Percentiles rank a stretch among this genome's conserved stretches.
Conservation (phyloP, 768 basidiomycete species). For the Sarcomyxa edulis region DNA sequence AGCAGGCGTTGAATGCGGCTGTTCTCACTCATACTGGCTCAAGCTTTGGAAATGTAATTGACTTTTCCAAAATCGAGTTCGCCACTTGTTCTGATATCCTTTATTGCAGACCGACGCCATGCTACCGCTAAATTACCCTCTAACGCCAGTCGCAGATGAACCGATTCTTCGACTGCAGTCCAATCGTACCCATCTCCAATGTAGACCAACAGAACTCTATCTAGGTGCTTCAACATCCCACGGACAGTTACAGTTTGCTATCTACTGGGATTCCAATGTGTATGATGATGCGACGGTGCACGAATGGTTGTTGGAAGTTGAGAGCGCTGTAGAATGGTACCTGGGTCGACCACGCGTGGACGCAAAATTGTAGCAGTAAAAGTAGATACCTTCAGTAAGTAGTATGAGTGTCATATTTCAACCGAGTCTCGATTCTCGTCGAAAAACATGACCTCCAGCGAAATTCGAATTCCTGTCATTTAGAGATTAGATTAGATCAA, state of each 20-base stretch:
- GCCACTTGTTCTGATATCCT: background rate
- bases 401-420: too few species aligned
- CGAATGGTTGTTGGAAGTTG: slow-evolving; percentile 7
- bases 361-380: too few species aligned
- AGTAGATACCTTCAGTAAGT: too few species aligned
- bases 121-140: slow-evolving; percentile 7
- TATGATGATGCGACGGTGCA: slow-evolving; percentile 2
- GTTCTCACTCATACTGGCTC: slow-evolving; percentile 5
- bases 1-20: too few species aligned
- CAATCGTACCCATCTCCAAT: slow-evolving; percentile 13
- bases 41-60: slow-evolving; percentile 5
- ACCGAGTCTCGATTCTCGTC: too few species aligned
- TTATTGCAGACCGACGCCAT: slow-evolving; percentile 2
- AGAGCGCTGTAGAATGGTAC: slow-evolving; percentile 24
- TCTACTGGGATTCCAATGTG: slow-evolving; percentile 15
- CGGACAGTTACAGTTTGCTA: slow-evolving; percentile 10
- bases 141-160: background rate
- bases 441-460: too few species aligned
- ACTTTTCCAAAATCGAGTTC: background rate
- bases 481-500: too few species aligned
- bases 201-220: slow-evolving; percentile 26
- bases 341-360: too few species aligned
- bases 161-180: slow-evolving; percentile 5
- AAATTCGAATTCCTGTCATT: too few species aligned
- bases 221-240: slow-evolving; percentile 15